Evolutionary conservation across 805 yeast species (phyloP).

Genomic region (Jamesozyma lodderae): DNA sequence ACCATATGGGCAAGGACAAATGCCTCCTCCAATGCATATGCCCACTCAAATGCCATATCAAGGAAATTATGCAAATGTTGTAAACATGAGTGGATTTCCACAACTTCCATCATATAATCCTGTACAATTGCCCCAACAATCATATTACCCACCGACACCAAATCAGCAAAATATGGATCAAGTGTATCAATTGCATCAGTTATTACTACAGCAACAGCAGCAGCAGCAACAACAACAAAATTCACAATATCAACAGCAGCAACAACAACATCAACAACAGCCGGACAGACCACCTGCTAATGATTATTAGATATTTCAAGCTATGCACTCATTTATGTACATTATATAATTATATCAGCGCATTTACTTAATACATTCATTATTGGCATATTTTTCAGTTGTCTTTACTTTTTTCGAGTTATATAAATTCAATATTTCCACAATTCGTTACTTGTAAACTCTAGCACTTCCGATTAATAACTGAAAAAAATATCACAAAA

Average conservation of each 20-base stretch:
- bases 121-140: conserved; percentile 8
- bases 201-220: conserved; percentile 20
- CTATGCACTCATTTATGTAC: background rate
- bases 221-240: conserved; percentile 13
- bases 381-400: no score
- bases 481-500: no score
- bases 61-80: no score
- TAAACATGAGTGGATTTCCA: no score
- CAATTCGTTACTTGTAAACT: no score
- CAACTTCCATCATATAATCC: no score
- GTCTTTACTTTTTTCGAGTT: no score
- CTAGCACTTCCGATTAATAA: no score
- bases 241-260: conserved; percentile 9
- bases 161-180: conserved; percentile 16
- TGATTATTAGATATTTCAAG: no score
- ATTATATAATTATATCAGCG: background rate
- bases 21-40: no score
- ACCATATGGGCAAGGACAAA: conserved; percentile 6
- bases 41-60: no score
- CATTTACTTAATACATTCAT: background rate
- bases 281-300: conserved; percentile 1
- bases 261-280: conserved; percentile 3
- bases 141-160: conserved; percentile 7
- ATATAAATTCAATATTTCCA: no score
- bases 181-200: conserved; percentile 20